These are phyloP conservation scores for Podospora fimiseda DNA, from an alignment of 495 filamentous ascomycete genomes.

Conservation along the genomic window DNA sequence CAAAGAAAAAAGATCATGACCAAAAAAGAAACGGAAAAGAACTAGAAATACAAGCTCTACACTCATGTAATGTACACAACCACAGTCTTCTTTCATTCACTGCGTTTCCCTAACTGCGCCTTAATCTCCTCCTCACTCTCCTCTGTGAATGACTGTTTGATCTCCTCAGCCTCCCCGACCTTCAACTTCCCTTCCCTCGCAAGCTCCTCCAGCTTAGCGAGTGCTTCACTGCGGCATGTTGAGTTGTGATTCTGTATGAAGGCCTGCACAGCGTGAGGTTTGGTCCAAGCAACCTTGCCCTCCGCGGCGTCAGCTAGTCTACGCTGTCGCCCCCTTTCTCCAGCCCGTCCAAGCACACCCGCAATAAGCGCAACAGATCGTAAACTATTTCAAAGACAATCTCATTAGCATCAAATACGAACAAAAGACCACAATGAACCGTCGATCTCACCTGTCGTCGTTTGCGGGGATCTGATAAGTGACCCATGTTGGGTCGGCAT, in stretches of 20 bases:
- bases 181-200: not conserved
- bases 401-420: conserved; percentile 5
- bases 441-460: conserved; percentile 67
- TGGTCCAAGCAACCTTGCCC: conserved; percentile 54
- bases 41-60: too few species aligned
- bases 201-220: not conserved
- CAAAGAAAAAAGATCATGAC: too few species aligned
- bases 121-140: not conserved
- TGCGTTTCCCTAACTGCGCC: too few species aligned
- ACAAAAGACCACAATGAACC: not conserved
- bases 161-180: not conserved
- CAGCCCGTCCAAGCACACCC: conserved; percentile 77
- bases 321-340: conserved; percentile 63
- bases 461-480: conserved; percentile 97
- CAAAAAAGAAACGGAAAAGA: too few species aligned
- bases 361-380: conserved; percentile 75
- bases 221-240: not conserved
- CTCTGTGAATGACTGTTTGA: not conserved
- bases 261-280: conserved; percentile 31
- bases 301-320: conserved; percentile 54
- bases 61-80: not conserved
- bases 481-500: conserved; percentile 86
- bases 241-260: conserved; percentile 19
- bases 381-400: conserved; percentile 52
- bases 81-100: too few species aligned